These are phyloP conservation scores for Agaricus subrufescens DNA, from an alignment of 768 basidiomycete species.

Conservation along the genomic window DNA sequence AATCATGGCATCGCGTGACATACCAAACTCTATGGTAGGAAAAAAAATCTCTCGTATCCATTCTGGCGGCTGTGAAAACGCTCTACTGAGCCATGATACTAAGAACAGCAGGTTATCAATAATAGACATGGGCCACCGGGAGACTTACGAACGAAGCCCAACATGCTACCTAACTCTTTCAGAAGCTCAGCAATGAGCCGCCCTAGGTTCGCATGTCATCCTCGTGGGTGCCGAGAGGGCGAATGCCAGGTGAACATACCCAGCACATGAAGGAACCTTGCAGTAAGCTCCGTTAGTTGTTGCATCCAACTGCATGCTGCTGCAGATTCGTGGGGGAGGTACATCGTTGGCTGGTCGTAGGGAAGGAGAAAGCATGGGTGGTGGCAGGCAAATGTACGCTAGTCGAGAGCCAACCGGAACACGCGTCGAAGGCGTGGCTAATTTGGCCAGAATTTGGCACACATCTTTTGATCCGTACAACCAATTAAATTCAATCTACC, in stretches of 20 bases:
- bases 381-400: background rate
- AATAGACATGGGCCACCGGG: background rate
- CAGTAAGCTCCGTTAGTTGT: background rate
- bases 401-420: background rate
- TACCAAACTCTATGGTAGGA: constrained; percentile 3
- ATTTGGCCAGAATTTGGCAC: background rate
- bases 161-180: background rate
- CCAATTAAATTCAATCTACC: background rate
- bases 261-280: background rate
- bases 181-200: background rate
- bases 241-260: background rate
- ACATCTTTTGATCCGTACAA: constrained; percentile 4
- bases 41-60: constrained; percentile 11
- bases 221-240: background rate
- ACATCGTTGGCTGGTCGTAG: constrained; percentile 3
- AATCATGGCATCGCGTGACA: background rate
- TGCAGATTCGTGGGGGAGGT: background rate
- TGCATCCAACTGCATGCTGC: background rate
- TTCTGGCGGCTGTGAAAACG: constrained; percentile 14
- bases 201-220: background rate
- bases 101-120: background rate
- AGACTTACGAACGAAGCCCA: background rate
- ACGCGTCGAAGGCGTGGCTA: constrained; percentile 6
- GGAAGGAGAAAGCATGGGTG: constrained; percentile 4
- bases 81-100: constrained; percentile 1